Evolutionary conservation across 352 stramenopile species (phyloP).

Genomic region (Pilasporangium apinafurcum): DNA sequence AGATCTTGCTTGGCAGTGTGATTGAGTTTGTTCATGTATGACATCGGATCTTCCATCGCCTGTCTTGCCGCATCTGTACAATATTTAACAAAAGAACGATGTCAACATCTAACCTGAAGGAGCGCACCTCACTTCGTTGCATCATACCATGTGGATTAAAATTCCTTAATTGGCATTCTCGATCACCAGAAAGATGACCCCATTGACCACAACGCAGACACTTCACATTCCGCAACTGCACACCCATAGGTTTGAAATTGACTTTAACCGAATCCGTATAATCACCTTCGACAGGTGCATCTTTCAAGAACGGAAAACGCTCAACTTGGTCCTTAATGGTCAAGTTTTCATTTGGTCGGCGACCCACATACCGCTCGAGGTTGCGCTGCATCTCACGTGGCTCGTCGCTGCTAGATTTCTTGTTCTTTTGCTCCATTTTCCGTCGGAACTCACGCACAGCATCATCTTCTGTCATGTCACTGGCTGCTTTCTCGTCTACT

Average conservation of each 20-base stretch:
- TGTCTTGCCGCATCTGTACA: constrained; percentile 65
- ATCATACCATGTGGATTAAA: constrained; percentile 60
- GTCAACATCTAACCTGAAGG: background rate
- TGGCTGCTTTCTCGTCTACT: constrained; percentile 14
- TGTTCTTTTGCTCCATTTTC: constrained; percentile 39
- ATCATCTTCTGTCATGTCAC: constrained; percentile 39
- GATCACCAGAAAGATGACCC: constrained; percentile 80
- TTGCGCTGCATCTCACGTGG: constrained; percentile 23
- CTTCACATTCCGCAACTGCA: constrained; percentile 77
- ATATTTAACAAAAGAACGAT: background rate
- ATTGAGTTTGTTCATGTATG: constrained; percentile 54
- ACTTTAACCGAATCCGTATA: constrained; percentile 80
- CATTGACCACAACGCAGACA: constrained; percentile 80
- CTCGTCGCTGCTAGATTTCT: constrained; percentile 2
- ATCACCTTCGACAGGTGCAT: constrained; percentile 80
- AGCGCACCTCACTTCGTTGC: background rate
- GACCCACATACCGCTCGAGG: constrained; percentile 70
- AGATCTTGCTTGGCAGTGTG: constrained; percentile 44
- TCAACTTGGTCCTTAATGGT: constrained; percentile 82
- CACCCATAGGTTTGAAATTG: constrained; percentile 83
- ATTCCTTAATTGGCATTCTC: constrained; percentile 71
- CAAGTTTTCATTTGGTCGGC: constrained; percentile 54
- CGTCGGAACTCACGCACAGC: constrained; percentile 60
- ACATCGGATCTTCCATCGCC: constrained; percentile 65
- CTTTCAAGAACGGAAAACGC: constrained; percentile 86